Conservation (phyloP, 164 flowering plant species). For the Magnolia sinica region DNA sequence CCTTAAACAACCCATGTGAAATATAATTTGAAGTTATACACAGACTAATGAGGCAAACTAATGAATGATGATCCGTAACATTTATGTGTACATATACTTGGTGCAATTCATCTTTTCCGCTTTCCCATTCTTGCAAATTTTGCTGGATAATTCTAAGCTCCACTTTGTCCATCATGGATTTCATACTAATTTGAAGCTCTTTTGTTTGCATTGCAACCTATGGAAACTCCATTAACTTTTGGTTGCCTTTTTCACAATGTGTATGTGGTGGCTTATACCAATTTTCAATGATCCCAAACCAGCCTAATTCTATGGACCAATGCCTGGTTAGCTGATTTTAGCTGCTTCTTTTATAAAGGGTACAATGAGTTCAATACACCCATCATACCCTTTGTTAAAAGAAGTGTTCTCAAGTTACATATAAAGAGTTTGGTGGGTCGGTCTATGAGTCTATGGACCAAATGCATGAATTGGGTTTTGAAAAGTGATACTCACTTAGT, state of each 20-base stretch:
- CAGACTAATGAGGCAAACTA: too few relatives aligned
- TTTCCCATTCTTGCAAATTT: not conserved
- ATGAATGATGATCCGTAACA: too few relatives aligned
- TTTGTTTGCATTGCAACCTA: not conserved
- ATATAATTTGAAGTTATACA: too few relatives aligned
- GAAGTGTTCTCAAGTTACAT: too few relatives aligned
- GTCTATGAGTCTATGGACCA: too few relatives aligned
- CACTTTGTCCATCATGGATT: not conserved
- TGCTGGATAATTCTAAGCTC: not conserved
- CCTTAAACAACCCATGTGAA: too few relatives aligned
- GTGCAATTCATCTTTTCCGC: not conserved
- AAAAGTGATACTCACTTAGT: too few relatives aligned
- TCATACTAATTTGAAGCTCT: not conserved
- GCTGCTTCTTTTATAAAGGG: not conserved
- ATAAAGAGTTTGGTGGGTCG: too few relatives aligned
- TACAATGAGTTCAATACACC: too few relatives aligned
- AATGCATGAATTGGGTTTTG: too few relatives aligned
- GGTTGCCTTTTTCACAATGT: not conserved
- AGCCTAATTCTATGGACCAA: not conserved
- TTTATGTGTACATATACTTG: too few relatives aligned
- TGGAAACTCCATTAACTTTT: not conserved
- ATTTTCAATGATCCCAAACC: not conserved
- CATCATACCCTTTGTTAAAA: too few relatives aligned
- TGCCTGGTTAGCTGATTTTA: not conserved
- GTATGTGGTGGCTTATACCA: not conserved